Conservation (phyloP, 345 rosid species). For the Psidium friedrichsthalianum region DNA sequence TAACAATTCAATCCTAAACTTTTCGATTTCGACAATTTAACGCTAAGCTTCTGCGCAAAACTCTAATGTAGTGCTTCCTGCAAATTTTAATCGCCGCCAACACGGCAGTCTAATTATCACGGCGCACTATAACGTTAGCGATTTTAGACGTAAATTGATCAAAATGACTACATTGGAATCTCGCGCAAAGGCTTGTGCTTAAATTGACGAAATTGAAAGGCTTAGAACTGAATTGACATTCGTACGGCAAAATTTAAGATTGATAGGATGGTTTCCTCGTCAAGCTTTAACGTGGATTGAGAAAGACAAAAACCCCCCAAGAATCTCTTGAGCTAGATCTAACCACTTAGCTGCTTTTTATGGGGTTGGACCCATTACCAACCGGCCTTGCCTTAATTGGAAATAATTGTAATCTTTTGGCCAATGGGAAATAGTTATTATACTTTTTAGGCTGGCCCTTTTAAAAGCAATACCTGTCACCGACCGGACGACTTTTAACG, state of each 20-base stretch:
- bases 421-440: neutral
- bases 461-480: neutral
- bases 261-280: no score
- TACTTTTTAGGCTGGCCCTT: neutral
- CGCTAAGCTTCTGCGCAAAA: accelerated
- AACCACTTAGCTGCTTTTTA: neutral
- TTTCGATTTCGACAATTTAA: neutral
- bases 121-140: accelerated
- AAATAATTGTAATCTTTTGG: neutral
- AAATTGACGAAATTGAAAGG: neutral
- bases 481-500: neutral
- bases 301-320: neutral
- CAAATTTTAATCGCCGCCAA: neutral
- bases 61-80: accelerated
- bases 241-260: no score
- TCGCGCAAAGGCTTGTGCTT: neutral
- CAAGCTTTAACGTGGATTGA: no score
- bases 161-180: neutral
- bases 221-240: no score
- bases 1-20: accelerated
- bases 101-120: accelerated
- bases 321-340: neutral
- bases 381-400: neutral
- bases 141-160: accelerated
- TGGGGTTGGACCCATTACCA: neutral